Percentiles rank a stretch among this genome's conserved stretches.
Conservation (phyloP, 192 early-diverging fungal species). For the Backusella morwellensis region DNA sequence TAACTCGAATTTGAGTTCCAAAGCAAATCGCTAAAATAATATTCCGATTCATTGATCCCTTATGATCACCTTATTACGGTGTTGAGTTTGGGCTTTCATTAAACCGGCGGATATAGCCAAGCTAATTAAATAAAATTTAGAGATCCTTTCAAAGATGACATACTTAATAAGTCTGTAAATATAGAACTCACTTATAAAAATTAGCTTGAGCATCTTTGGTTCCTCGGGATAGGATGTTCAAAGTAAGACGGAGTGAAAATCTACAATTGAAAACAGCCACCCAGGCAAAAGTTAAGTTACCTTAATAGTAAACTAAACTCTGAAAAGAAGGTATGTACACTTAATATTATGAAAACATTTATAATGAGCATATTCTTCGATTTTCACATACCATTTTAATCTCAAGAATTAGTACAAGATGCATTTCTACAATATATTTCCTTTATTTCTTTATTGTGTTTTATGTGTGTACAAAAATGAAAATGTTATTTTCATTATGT, state of each 20-base stretch:
- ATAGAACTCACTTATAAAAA: background rate
- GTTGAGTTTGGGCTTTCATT: background rate
- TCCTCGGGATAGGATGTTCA: background rate
- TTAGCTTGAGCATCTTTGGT: background rate
- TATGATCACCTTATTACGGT: background rate
- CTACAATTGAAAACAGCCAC: background rate
- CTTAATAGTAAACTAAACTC: background rate
- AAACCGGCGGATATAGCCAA: background rate
- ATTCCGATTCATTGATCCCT: background rate
- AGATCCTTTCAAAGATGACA: background rate
- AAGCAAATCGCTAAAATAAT: background rate
- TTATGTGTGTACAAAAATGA: background rate
- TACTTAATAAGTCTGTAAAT: background rate
- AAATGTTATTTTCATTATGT: background rate
- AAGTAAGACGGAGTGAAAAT: conserved; percentile 4
- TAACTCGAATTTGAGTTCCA: background rate
- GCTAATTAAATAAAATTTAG: background rate
- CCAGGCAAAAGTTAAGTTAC: background rate
- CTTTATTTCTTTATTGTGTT: background rate
- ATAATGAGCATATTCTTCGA: too few species aligned
- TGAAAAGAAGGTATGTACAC: background rate
- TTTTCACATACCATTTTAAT: background rate
- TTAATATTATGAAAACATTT: too few species aligned
- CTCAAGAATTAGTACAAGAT: background rate
- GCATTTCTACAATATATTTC: background rate